Percentiles rank a stretch among this genome's conserved stretches.
These are phyloP conservation scores for Phytophthora meadii DNA, from an alignment of 352 stramenopile species.

Conservation along the genomic window DNA sequence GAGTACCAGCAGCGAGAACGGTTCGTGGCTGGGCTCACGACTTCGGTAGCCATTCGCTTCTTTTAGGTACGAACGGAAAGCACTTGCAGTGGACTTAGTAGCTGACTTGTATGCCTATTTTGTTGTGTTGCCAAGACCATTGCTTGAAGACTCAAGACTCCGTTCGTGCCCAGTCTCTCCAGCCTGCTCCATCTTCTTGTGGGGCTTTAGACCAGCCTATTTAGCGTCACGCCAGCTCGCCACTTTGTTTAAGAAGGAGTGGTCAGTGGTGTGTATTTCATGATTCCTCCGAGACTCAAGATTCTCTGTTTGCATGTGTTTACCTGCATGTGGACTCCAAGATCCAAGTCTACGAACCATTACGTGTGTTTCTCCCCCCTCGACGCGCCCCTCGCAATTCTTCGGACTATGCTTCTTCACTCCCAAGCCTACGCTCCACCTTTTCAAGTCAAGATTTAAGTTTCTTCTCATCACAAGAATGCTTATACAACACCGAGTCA, in stretches of 20 bases:
- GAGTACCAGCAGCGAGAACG: conserved; percentile 23
- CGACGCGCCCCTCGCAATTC: not conserved
- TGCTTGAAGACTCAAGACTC: not conserved
- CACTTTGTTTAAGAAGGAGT: conserved; percentile 7
- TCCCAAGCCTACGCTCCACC: too few relatives aligned
- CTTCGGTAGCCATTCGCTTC: conserved; percentile 59
- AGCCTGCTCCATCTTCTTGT: conserved; percentile 12
- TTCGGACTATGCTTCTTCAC: conserved; percentile 4
- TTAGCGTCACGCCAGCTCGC: conserved; percentile 27
- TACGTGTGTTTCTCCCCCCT: conserved; percentile 10
- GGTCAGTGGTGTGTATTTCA: conserved; percentile 18
- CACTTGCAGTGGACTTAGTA: not conserved
- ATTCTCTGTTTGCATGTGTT: conserved; percentile 6
- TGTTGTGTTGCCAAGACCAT: conserved; percentile 11
- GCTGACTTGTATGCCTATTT: conserved; percentile 13
- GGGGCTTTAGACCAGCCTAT: conserved; percentile 35
- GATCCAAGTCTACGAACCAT: conserved; percentile 23
- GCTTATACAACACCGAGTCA: conserved; percentile 2
- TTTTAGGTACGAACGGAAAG: conserved; percentile 37
- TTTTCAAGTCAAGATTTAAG: not conserved
- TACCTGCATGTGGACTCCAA: conserved; percentile 18
- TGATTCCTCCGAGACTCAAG: conserved; percentile 21
- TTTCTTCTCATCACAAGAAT: conserved; percentile 28
- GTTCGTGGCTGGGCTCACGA: conserved; percentile 38
- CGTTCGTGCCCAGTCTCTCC: conserved; percentile 4